phyloP scores from a whole-genome alignment of 768 basidiomycete genomes.

The Leccinum aurantiacum region DNA sequence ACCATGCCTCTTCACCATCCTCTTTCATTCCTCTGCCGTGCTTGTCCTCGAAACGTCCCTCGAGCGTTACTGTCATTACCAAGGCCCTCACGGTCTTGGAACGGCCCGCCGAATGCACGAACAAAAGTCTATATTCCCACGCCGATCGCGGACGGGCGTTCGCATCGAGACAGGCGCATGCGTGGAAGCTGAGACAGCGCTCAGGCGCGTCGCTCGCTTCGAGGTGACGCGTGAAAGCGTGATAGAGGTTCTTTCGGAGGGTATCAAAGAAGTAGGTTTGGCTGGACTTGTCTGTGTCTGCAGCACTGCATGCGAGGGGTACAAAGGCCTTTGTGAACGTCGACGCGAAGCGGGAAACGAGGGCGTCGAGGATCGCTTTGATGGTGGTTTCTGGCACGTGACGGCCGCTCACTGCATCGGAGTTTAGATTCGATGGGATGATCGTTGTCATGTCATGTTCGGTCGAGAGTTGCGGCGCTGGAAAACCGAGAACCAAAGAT shows the following conservation, averaged over 20 bases:
- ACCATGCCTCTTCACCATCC: constrained; percentile 1
- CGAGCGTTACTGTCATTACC: constrained; percentile 12
- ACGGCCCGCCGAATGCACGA: neutral
- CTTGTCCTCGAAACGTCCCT: neutral
- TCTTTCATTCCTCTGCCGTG: neutral
- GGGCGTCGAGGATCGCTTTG: constrained; percentile 1
- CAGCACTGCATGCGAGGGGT: too few species aligned
- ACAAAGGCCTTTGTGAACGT: neutral
- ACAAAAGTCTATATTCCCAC: constrained; percentile 9
- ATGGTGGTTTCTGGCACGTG: neutral
- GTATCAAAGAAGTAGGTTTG: constrained; percentile 5
- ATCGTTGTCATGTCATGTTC: neutral
- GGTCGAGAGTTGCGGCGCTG: neutral
- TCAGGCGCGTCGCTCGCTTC: constrained; percentile 1
- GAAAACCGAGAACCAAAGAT: neutral
- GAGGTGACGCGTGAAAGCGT: constrained; percentile 6
- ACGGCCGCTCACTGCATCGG: neutral
- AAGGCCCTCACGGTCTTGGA: neutral
- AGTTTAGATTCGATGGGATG: neutral
- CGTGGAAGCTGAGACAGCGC: constrained; percentile 1
- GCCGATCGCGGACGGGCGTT: neutral
- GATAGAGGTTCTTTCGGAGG: constrained; percentile 3
- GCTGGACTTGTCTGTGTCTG: neutral
- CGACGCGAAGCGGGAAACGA: constrained; percentile 3
- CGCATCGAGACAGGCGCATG: neutral